These are phyloP conservation scores for Pascua sp. DNA, from an alignment of 1,284 basidiomycete species.

Conservation along the genomic window DNA sequence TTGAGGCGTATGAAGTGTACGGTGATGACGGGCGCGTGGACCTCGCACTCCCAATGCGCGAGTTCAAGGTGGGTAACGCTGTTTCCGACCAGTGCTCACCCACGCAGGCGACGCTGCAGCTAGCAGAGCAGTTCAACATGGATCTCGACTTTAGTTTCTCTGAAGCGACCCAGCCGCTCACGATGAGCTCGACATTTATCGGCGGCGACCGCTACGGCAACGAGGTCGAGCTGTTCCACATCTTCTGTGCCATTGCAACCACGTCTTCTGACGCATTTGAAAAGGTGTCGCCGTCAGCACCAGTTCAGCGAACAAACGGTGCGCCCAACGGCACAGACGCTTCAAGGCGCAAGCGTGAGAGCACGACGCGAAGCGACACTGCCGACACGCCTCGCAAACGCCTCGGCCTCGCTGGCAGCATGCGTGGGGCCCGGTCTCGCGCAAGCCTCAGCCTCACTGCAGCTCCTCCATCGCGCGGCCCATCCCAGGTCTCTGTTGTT, in stretches of 20 bases:
- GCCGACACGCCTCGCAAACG: not conserved
- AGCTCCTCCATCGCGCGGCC: not conserved
- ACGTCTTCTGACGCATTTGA: slow-evolving; percentile 41
- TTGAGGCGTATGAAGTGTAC: slow-evolving; percentile 39
- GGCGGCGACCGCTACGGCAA: slow-evolving; percentile 18
- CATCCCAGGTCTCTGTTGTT: slow-evolving; percentile 2
- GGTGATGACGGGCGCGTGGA: slow-evolving; percentile 27
- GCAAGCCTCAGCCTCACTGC: slow-evolving; percentile 22
- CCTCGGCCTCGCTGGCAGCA: too few relatives aligned
- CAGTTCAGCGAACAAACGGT: not conserved
- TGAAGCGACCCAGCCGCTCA: slow-evolving; percentile 42
- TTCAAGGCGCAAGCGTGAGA: not conserved
- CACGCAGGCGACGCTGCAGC: slow-evolving; percentile 38
- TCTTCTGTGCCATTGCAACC: slow-evolving; percentile 47
- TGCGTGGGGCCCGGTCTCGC: slow-evolving; percentile 2
- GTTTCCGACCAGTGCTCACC: not conserved
- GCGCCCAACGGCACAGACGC: not conserved
- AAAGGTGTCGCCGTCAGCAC: not conserved
- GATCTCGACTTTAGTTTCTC: slow-evolving; percentile 43
- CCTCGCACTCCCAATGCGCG: slow-evolving; percentile 46
- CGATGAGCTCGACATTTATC: slow-evolving; percentile 27
- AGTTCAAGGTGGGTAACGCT: slow-evolving; percentile 43
- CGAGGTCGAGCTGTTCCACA: slow-evolving; percentile 30
- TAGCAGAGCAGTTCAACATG: slow-evolving; percentile 44
- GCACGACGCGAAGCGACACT: slow-evolving; percentile 1